These are phyloP conservation scores for Truncatella angustata DNA, from an alignment of 2,329 filamentous ascomycete genomes.

Conservation along the genomic window DNA sequence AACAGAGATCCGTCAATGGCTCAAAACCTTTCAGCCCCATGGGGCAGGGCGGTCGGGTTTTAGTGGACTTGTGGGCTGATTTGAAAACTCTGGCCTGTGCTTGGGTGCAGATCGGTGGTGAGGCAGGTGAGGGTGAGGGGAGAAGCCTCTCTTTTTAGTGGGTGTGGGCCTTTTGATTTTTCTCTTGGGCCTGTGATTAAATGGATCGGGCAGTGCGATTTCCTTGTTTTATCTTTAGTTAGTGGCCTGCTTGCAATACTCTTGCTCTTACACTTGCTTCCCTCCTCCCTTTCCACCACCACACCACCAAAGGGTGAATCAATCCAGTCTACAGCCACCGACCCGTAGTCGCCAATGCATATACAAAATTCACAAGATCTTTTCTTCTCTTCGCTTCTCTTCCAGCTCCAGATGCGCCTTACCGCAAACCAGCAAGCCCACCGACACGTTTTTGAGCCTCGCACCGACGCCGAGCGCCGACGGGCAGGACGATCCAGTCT, in stretches of 20 bases:
- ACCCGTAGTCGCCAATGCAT: slow-evolving; percentile 50
- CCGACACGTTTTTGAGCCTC: slow-evolving; percentile 48
- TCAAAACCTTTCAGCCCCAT: not conserved
- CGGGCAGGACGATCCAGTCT: slow-evolving; percentile 42
- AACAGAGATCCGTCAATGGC: not conserved
- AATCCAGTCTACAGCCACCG: slow-evolving; percentile 16
- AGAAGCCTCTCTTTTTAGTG: no score
- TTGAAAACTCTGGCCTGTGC: not conserved
- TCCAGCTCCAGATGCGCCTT: slow-evolving; percentile 58
- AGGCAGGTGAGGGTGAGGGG: not conserved
- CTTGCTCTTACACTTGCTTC: slow-evolving; percentile 14
- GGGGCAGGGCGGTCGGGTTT: not conserved
- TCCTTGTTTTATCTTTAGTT: not conserved
- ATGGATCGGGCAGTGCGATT: not conserved
- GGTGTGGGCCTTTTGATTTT: not conserved
- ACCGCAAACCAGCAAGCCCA: slow-evolving; percentile 48
- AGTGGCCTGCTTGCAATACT: not conserved
- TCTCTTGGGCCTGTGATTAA: not conserved
- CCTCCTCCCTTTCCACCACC: slow-evolving; percentile 17
- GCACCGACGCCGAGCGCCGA: slow-evolving; percentile 59
- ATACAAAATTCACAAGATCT: slow-evolving; percentile 44
- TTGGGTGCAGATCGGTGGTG: not conserved
- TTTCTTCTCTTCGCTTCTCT: slow-evolving; percentile 45
- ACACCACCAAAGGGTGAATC: slow-evolving; percentile 18
- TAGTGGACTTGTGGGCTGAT: not conserved